Percentiles rank a stretch among this genome's conserved stretches.
Evolutionary conservation across 75 land plant genomes (phyloP).

Genomic region (Cupressus sempervirens): DNA sequence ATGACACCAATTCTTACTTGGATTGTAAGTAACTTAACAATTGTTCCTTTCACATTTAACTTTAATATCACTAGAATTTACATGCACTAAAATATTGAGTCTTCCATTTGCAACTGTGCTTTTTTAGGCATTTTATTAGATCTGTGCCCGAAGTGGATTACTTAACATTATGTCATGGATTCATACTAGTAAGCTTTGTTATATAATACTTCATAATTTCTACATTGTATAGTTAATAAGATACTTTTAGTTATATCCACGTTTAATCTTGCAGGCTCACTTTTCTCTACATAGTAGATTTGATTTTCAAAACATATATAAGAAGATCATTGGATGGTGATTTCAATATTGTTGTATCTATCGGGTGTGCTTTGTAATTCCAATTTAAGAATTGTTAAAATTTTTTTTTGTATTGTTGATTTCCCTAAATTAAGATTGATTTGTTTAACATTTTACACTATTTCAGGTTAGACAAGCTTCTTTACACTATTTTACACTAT

Average conservation of each 20-base stretch:
- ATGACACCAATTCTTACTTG: too few relatives aligned
- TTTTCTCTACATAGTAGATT: slow-evolving; percentile 14
- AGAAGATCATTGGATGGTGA: slow-evolving; percentile 59
- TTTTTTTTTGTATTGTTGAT: not conserved
- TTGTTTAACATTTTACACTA: slow-evolving; percentile 8
- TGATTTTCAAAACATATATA: slow-evolving; percentile 58
- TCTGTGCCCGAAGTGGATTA: slow-evolving; percentile 75
- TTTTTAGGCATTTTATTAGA: slow-evolving; percentile 71
- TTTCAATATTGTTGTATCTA: slow-evolving; percentile 58
- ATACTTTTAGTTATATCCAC: too few relatives aligned
- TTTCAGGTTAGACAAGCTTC: slow-evolving; percentile 57
- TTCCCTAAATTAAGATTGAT: not conserved
- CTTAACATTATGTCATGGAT: slow-evolving; percentile 74
- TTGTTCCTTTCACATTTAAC: too few relatives aligned
- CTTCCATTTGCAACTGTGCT: slow-evolving; percentile 51
- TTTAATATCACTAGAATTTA: too few relatives aligned
- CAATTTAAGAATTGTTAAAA: not conserved
- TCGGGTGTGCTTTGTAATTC: slow-evolving; percentile 28
- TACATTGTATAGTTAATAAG: too few relatives aligned
- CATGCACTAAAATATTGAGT: too few relatives aligned
- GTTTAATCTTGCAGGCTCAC: too few relatives aligned
- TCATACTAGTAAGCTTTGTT: slow-evolving; percentile 52
- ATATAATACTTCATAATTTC: too few relatives aligned
- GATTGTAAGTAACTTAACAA: too few relatives aligned
- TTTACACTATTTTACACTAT: not conserved